These are phyloP conservation scores for Plantago major DNA, from an alignment of 257 asterid species.

Conservation along the genomic window DNA sequence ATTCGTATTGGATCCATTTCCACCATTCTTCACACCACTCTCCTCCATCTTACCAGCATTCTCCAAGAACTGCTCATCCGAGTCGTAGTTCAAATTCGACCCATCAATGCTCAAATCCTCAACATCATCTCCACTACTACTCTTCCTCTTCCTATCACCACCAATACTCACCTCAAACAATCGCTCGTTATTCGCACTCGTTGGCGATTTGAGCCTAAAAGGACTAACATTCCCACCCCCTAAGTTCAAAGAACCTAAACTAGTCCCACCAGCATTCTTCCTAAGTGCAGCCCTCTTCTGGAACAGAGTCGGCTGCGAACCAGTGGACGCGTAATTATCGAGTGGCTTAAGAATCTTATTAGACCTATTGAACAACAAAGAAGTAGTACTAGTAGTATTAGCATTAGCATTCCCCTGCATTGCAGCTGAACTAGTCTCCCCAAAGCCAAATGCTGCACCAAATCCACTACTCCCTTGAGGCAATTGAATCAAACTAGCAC, in stretches of 20 bases:
- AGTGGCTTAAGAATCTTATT: constrained; percentile 67
- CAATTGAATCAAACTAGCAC: constrained; percentile 18
- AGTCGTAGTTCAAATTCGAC: constrained; percentile 64
- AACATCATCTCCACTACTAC: constrained; percentile 51
- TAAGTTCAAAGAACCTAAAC: constrained; percentile 8
- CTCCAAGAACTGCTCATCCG: constrained; percentile 65
- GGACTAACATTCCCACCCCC: background rate
- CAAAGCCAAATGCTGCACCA: constrained; percentile 34
- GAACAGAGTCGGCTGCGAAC: constrained; percentile 74
- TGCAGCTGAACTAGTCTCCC: constrained; percentile 15
- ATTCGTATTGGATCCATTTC: constrained; percentile 14
- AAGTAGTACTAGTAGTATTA: background rate
- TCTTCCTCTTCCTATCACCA: constrained; percentile 44
- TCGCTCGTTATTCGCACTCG: constrained; percentile 9
- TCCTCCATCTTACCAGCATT: constrained; percentile 30
- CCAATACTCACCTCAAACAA: constrained; percentile 19
- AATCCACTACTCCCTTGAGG: constrained; percentile 33
- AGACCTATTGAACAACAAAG: constrained; percentile 52
- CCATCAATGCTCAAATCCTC: constrained; percentile 76
- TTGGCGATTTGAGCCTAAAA: background rate
- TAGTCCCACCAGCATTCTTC: constrained; percentile 1
- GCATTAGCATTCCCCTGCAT: constrained; percentile 23
- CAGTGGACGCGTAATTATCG: constrained; percentile 55
- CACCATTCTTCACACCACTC: constrained; percentile 28
- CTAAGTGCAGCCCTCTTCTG: constrained; percentile 9